Evolutionary conservation across 2,329 filamentous ascomycete genomes (phyloP), one percentile per base, ranked within the genome.

Genomic region (Cytospora schulzeri): DNA sequence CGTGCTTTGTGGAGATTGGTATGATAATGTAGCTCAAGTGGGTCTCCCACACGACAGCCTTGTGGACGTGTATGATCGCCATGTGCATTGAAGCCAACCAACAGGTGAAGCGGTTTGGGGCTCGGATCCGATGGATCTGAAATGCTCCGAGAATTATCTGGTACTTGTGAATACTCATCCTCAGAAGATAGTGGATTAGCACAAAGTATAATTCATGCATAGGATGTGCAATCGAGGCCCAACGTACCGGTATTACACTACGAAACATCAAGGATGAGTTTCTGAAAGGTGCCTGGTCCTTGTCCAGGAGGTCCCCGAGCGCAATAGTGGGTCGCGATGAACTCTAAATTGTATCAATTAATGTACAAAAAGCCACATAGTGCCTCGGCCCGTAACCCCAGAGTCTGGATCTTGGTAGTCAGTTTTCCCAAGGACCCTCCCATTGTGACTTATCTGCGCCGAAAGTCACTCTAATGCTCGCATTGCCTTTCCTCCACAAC

Each of bases 231-330:
- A 35, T 35, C 14, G 33, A 35, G 9, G 33, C 33, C 33, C 33
- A 35, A 35, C 33, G 15, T 35, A 15, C 33, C 9, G 14, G 9
- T 35, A 15, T 35, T 35, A 35, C 33, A 15, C 15, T 35, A 35
- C 33, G 33, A 35, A 35, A 14, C 11, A 35, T 14, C 35, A 31
- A 29, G 58, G 29, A 52, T 31, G 24, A 8, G 50, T 50, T 35
- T 35, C 45, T 38, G 24, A 22, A 15, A n/a, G 22, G 5, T 8
- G 4, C 52, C 60, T 56, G 41, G 52, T 62, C 60, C 60, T 45
- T 35, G 60, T 62, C 52, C 35, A 56, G 41, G 15, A 1, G 33
- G 60, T 62, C 60, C 60, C 60, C 56, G 60, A 56, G 60, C 60
- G 38, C 41, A 26, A 53, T n/a, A 31, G 50, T 28, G 22, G 60